Base-by-base conservation (phyloP, 78 protist genomes). In the Dictyostelium capitatum region DNA sequence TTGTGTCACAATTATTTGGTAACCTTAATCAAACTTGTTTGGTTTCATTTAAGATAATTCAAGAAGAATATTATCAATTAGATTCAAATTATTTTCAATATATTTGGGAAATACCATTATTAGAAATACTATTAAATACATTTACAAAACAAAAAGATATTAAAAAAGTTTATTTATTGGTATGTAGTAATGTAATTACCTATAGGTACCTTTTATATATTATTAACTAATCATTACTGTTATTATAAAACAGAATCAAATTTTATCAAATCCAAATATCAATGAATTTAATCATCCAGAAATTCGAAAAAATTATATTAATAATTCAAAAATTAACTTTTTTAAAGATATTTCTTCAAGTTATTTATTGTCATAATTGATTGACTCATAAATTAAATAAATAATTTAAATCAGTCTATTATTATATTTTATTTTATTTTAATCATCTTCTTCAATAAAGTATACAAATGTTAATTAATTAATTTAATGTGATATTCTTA, bases 71-170 rank as follows among this genome's bases (percentile, higher is more conserved):
- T 50, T 48, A 67, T 46, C 41, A n/a, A 28, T 64, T 84, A 1
- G 92, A 84, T 47, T 6, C 73, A 28, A 84, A 75, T 70, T 84
- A 84, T 28, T 84, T 54, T 47, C 92, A 84, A 84, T 84, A 57
- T 47, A 75, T 84, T n/a, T 84, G 92, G 92, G 92, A 84, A 15
- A 17, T 75, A 14, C 83, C 92, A 23, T 28, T 84, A 14, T 64
- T 84, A 15, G 92, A 84, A 28, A 43, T 72, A 19, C 65, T 84
- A 46, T 19, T 84, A 54, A 84, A 53, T 48, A 79, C 70, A n/a
- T 79, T 54, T 56, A 43, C 83, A 79, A 72, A 75, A 48, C 79
- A 59, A 75, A 84, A 84, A 75, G 92, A 84, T 74, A 73, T 73
- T 11, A 74, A 74, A 59, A 72, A 64, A 47, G 32, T 47, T 10